Conservation (phyloP, 768 basidiomycete genomes). For the Naganishia antarctica region DNA sequence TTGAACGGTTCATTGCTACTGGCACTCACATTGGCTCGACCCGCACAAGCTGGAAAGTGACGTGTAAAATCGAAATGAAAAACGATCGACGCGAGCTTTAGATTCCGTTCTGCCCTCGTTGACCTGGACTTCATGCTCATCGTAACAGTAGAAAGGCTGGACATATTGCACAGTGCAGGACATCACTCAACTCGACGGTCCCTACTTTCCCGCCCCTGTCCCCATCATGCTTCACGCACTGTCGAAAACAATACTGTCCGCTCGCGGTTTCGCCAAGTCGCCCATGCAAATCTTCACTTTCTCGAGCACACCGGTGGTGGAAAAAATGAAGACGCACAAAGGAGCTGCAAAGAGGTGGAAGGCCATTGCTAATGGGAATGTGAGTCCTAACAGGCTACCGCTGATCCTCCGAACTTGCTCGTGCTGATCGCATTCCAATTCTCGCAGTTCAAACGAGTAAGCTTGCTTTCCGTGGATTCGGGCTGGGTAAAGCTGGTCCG, state of each 20-base stretch:
- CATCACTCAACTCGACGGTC: too few relatives aligned
- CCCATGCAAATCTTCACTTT: constrained; percentile 15
- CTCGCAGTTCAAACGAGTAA: constrained; percentile 46
- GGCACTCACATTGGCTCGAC: too few relatives aligned
- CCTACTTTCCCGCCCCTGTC: too few relatives aligned
- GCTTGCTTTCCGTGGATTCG: constrained; percentile 19
- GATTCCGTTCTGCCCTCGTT: too few relatives aligned
- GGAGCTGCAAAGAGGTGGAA: constrained; percentile 50
- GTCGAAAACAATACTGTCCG: constrained; percentile 5
- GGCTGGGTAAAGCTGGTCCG: too few relatives aligned
- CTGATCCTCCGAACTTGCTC: background rate
- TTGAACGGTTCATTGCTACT: too few relatives aligned
- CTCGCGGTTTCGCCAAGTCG: constrained; percentile 30
- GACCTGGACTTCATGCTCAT: too few relatives aligned
- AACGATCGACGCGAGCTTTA: too few relatives aligned
- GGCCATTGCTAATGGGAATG: constrained; percentile 40
- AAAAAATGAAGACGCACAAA: constrained; percentile 50
- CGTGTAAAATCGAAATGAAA: too few relatives aligned
- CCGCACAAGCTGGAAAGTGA: too few relatives aligned
- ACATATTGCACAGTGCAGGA: too few relatives aligned
- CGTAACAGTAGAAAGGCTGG: too few relatives aligned
- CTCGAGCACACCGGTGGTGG: constrained; percentile 25
- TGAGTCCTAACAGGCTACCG: constrained; percentile 18
- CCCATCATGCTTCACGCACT: background rate
- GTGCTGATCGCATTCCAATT: background rate